Evolutionary conservation across 1,139 yeast genomes (phyloP).

Genomic region (Diutina mesorugosa): DNA sequence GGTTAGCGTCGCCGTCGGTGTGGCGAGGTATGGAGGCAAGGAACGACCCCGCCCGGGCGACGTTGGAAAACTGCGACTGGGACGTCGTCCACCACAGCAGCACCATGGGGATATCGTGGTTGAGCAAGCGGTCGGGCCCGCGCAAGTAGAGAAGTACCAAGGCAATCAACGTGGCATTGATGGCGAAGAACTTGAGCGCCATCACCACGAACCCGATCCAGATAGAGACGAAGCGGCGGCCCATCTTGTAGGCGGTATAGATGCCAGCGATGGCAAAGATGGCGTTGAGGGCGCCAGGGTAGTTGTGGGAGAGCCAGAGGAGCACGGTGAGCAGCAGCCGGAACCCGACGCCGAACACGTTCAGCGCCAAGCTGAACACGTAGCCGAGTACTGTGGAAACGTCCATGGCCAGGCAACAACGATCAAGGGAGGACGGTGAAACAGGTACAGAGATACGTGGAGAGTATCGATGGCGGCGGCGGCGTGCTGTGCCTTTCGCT

Average conservation of each 20-base stretch:
- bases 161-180: not conserved
- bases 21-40: not conserved
- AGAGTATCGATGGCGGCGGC: not conserved
- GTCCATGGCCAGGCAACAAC: not conserved
- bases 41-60: not conserved
- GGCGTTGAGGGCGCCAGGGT: slow-evolving; percentile 1
- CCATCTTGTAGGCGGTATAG: not conserved
- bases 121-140: not conserved
- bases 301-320: not conserved
- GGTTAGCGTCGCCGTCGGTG: not conserved
- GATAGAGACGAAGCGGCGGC: not conserved
- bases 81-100: not conserved
- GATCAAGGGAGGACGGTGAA: not conserved
- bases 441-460: not conserved
- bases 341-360: not conserved
- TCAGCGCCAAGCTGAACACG: not conserved
- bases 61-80: not conserved
- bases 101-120: slow-evolving; percentile 1
- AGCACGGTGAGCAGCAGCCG: not conserved
- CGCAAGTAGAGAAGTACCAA: not conserved
- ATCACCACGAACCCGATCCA: not conserved
- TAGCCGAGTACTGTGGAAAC: not conserved
- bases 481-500: not conserved
- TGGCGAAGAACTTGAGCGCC: not conserved
- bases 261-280: not conserved